Evolutionary conservation across 192 early-diverging fungal genomes (phyloP), one percentile per base, ranked within the genome.

Genomic region (Phlyctochytrium arcticum): DNA sequence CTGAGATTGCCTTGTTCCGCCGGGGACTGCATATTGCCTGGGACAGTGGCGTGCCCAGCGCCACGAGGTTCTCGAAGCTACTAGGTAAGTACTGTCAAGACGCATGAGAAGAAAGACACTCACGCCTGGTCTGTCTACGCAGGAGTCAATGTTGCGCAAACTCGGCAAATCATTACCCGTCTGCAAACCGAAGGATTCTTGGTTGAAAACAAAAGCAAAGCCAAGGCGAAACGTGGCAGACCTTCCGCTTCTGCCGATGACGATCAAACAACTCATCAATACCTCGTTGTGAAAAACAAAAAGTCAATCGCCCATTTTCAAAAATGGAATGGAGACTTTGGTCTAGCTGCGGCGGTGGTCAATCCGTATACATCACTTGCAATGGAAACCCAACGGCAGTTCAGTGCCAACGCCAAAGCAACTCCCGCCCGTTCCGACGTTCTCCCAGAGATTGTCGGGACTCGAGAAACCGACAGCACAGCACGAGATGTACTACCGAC

Each of bases 141-240:
- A 70, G 69, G 61, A 1, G 47, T 58, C 10, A 23, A 23, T 27
- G 21, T 56, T 27, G 29, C 69, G 32, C 24, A 36, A 39, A 55
- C 69, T 19, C 24, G 37, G 9, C 60, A 64, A 30, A 24, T 70
- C 21, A 31, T 62, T 2, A 9, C 9, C 0, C 60, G 69, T 19
- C 48, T 70, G 15, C 10, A 58, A 24, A 70, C 55, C 44, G 69
- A 70, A 34, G 62, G 62, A n/a, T 57, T 71, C 49, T n/a, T 71
- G 30, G n/a, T 17, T 9, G 44, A 64, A 36, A 51, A 61, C 1
- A 47, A 26, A 7, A 21, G 15, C 9, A 7, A 17, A 15, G 27
- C 3, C 3, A 64, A 50, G 48, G 32, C 19, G n/a, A 64, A 50
- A 19, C 3, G n/a, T n/a, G n/a, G 32, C 54, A n/a, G n/a, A n/a